phyloP scores from a whole-genome alignment of 164 flowering plant genomes.

The Cinnamomum micranthum region DNA sequence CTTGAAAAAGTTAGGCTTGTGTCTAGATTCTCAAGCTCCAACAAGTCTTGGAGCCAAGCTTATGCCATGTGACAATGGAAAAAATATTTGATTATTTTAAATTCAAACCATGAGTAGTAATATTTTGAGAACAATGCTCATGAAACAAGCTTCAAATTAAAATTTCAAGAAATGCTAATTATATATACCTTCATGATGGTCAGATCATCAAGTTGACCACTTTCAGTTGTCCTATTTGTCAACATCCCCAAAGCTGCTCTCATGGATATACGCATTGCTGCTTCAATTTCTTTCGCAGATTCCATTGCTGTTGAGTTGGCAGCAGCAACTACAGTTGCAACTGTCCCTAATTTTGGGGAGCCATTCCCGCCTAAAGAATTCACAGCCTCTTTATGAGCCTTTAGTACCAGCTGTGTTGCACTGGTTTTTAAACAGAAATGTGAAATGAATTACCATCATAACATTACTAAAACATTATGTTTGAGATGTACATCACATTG shows the following conservation, averaged over 20 bases:
- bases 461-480: neutral
- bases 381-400: constrained; percentile 94
- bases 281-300: constrained; percentile 92
- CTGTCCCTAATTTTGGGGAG: constrained; percentile 79
- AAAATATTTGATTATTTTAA: too few relatives aligned
- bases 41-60: too few relatives aligned
- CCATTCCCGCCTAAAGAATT: constrained; percentile 91
- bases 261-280: constrained; percentile 86
- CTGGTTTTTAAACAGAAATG: constrained; percentile 28
- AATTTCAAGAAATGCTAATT: neutral
- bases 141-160: neutral
- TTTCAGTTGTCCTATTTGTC: constrained; percentile 47
- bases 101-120: neutral
- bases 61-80: too few relatives aligned
- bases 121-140: too few relatives aligned
- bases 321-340: constrained; percentile 93
- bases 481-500: neutral
- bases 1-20: too few relatives aligned
- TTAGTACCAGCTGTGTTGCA: constrained; percentile 87
- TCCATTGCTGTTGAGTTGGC: constrained; percentile 91
- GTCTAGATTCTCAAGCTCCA: too few relatives aligned
- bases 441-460: neutral
- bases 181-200: constrained; percentile 78
- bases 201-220: constrained; percentile 78
- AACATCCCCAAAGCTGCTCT: constrained; percentile 74